A percentile compares a stretch with the other conserved stretches of the same genome.
Evolutionary conservation across 2,329 filamentous ascomycete species (phyloP).

Genomic region (Gnomoniopsis sp.): DNA sequence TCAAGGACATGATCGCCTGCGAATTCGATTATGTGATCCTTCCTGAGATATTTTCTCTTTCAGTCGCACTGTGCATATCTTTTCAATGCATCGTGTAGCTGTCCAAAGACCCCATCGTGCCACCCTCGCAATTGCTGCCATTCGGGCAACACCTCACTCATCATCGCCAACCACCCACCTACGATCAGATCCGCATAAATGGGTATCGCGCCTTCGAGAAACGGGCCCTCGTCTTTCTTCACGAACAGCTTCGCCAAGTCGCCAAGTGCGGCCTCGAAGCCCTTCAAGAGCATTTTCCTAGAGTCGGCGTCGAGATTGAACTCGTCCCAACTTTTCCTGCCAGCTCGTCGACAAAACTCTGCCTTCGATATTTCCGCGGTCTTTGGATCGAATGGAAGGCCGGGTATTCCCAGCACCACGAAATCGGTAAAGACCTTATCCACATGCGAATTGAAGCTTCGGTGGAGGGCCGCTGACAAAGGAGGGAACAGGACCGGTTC

Average conservation of each 20-base stretch:
- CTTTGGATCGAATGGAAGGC: slow-evolving; percentile 49
- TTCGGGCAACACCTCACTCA: slow-evolving; percentile 34
- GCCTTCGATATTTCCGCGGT: slow-evolving; percentile 41
- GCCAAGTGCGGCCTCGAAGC: slow-evolving; percentile 39
- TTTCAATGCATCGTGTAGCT: slow-evolving; percentile 44
- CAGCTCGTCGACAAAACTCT: slow-evolving; percentile 46
- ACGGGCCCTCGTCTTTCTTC: slow-evolving; percentile 39
- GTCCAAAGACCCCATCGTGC: slow-evolving; percentile 49
- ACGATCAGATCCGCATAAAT: slow-evolving; percentile 57
- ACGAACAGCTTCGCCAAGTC: slow-evolving; percentile 39
- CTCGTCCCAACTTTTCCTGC: slow-evolving; percentile 42
- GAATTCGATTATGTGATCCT: neutral
- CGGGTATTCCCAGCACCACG: slow-evolving; percentile 34
- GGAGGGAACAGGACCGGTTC: slow-evolving; percentile 19
- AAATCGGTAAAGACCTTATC: slow-evolving; percentile 52
- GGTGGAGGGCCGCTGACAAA: neutral
- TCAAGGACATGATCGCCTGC: neutral
- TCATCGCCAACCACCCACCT: slow-evolving; percentile 52
- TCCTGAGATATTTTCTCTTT: neutral
- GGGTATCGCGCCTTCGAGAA: slow-evolving; percentile 40
- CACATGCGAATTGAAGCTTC: slow-evolving; percentile 48
- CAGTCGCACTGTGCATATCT: slow-evolving; percentile 26
- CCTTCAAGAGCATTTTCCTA: slow-evolving; percentile 33
- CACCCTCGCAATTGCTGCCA: slow-evolving; percentile 45
- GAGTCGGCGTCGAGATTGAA: slow-evolving; percentile 35